Evolutionary conservation across 2,329 filamentous ascomycete genomes (phyloP).

Genomic region (Coniosporium tulheliwenetii): DNA sequence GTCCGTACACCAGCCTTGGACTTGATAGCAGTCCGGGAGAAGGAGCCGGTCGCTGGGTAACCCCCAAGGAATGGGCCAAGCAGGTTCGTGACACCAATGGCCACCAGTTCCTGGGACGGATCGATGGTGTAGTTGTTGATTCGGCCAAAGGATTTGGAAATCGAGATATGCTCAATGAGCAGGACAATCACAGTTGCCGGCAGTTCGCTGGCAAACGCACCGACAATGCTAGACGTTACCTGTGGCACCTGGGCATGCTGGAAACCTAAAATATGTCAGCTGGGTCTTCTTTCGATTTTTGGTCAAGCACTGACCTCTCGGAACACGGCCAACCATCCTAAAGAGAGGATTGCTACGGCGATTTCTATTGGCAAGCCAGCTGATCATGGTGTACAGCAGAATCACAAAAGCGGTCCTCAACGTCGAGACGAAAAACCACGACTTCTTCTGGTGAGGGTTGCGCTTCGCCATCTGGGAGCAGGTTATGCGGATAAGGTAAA

Average conservation of each 20-base stretch:
- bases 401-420: constrained; percentile 86
- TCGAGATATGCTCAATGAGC: constrained; percentile 91
- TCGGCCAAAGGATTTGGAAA: constrained; percentile 90
- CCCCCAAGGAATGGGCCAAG: constrained; percentile 82
- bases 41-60: constrained; percentile 88
- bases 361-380: constrained; percentile 66
- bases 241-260: constrained; percentile 59
- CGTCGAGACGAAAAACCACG: constrained; percentile 82
- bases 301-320: constrained; percentile 41
- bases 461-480: constrained; percentile 54
- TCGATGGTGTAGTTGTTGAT: constrained; percentile 95
- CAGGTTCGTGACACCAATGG: constrained; percentile 80
- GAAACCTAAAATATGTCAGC: constrained; percentile 44
- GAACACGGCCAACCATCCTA: constrained; percentile 59
- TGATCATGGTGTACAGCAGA: constrained; percentile 79
- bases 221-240: constrained; percentile 51
- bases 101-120: constrained; percentile 89
- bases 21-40: constrained; percentile 92
- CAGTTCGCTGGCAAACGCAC: constrained; percentile 52
- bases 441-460: constrained; percentile 51
- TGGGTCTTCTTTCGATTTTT: too few species aligned
- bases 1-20: constrained; percentile 92
- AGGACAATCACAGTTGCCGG: constrained; percentile 87
- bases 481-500: constrained; percentile 57
- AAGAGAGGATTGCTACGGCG: constrained; percentile 41